Base-by-base conservation (phyloP, 2,329 filamentous ascomycete species). In the Sporothrix curviconia region DNA sequence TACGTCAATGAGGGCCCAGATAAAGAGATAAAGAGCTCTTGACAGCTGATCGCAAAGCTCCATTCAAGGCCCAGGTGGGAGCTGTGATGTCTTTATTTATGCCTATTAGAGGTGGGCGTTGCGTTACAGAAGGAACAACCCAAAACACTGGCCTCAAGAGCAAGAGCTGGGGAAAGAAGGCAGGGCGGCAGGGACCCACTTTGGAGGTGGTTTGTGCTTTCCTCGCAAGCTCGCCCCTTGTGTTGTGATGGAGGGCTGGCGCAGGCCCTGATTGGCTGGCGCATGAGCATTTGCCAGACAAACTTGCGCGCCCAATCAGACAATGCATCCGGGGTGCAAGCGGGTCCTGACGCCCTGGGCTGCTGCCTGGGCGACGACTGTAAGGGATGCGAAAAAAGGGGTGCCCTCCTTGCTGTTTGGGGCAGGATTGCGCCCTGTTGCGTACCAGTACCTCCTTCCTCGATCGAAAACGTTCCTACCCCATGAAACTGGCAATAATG, bases 61-160 rank as follows among this genome's bases (percentile, higher is more conserved):
- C 40, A 51, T 53, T 28, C 44, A 53, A 52, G 54, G 39, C 59
- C 42, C 40, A 28, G 42, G 53, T 57, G 59, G 57, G 60, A 59
- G 60, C 57, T 52, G 39, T 55, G 54, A 34, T 56, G 40, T 39
- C 57, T 46, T 59, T 61, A 61, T 61, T 47, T 43, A 24, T 22
- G 17, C 40, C 37, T 17, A 3, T 17, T 15, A 40, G 37, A 40
- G 32, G 32, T 19, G 25, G 15, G 11, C 30, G 25, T 14, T 32
- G 15, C n/a, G 3, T 24, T 6, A 49, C 28, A 32, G 44, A n/a
- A n/a, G 34, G 30, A 36, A 14, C 30, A 22, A 12, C 49, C 19
- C 34, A 28, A 39, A 40, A 39, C 34, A 40, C 8, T 17, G 34
- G 19, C n/a, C 22, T 22, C 9, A 50, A 37, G 7, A 34, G 32